phyloP scores from a whole-genome alignment of 306 rosid species.

The Arachis hypogaea region DNA sequence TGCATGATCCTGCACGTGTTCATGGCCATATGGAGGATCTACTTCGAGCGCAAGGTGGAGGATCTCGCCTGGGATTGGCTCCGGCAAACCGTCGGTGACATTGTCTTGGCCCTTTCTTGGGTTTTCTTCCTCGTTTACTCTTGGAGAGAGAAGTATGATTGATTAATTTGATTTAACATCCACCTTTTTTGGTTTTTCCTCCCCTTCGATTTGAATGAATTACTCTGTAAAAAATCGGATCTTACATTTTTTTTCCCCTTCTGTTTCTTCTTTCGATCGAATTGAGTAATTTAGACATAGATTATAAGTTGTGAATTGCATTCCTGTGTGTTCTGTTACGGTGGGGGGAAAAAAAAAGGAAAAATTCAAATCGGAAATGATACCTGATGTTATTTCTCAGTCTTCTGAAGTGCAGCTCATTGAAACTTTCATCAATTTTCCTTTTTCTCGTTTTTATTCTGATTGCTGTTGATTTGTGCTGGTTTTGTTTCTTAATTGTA shows the following conservation, averaged over 20 bases:
- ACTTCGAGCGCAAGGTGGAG: conserved; percentile 82
- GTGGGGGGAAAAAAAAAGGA: background rate
- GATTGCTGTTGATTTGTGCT: conserved; percentile 10
- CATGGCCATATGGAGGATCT: conserved; percentile 88
- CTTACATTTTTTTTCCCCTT: conserved; percentile 17
- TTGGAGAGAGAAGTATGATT: conserved; percentile 95
- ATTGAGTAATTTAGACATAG: conserved; percentile 31
- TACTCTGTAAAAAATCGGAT: conserved; percentile 45
- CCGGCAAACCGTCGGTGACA: conserved; percentile 86
- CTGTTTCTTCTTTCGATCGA: background rate
- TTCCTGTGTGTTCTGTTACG: conserved; percentile 10
- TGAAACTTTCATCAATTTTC: background rate
- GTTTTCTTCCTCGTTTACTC: conserved; percentile 81
- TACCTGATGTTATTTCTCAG: background rate
- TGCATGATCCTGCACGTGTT: conserved; percentile 69
- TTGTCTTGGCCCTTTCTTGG: conserved; percentile 81
- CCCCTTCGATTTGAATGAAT: conserved; percentile 21
- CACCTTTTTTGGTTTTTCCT: background rate
- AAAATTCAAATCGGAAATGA: background rate
- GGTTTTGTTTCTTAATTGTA: background rate
- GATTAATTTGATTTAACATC: conserved; percentile 2
- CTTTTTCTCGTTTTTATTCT: too few species aligned
- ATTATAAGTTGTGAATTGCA: conserved; percentile 29
- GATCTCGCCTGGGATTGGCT: conserved; percentile 95
- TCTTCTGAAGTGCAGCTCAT: background rate